Percentiles rank a stretch among this genome's conserved stretches.
Evolutionary conservation across 495 filamentous ascomycete species (phyloP).

Genomic region (Penicillium malachiteum): DNA sequence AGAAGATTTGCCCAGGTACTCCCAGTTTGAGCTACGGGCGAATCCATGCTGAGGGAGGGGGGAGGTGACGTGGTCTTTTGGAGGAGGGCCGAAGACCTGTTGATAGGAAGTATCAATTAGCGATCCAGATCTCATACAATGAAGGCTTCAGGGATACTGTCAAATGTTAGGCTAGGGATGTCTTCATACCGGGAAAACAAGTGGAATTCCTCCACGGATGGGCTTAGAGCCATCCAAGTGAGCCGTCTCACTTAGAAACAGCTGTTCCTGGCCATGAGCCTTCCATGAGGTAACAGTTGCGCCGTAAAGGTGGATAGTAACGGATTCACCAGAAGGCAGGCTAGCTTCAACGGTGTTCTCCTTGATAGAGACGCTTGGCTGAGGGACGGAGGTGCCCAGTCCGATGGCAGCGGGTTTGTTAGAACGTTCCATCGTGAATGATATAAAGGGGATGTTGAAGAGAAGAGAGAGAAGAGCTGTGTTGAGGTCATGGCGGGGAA

Average conservation of each 20-base stretch:
- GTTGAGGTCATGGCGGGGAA: slow-evolving; percentile 24
- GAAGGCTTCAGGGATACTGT: too few species aligned
- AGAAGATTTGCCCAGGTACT: slow-evolving; percentile 62
- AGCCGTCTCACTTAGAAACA: slow-evolving; percentile 83
- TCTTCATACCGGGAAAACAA: slow-evolving; percentile 85
- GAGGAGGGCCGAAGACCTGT: slow-evolving; percentile 87
- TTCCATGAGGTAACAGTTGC: slow-evolving; percentile 96
- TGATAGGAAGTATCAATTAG: slow-evolving; percentile 12
- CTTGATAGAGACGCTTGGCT: slow-evolving; percentile 66
- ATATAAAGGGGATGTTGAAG: background rate
- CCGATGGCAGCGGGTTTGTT: slow-evolving; percentile 81
- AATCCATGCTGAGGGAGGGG: slow-evolving; percentile 92
- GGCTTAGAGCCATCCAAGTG: slow-evolving; percentile 64
- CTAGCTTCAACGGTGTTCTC: slow-evolving; percentile 69
- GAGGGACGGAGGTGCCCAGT: slow-evolving; percentile 60
- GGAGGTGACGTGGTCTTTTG: slow-evolving; percentile 66
- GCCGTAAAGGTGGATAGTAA: slow-evolving; percentile 83
- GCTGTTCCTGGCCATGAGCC: slow-evolving; percentile 74
- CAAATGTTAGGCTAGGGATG: too few species aligned
- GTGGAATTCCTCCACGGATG: slow-evolving; percentile 69
- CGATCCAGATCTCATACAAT: background rate
- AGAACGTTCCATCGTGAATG: slow-evolving; percentile 64
- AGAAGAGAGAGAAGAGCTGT: slow-evolving; percentile 6
- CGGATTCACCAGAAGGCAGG: slow-evolving; percentile 80
- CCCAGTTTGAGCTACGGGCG: slow-evolving; percentile 76